Percentiles rank a stretch among this genome's conserved stretches.
Evolutionary conservation across 371 early-diverging fungal genomes (phyloP).

Genomic region (Fennellomyces sp.): DNA sequence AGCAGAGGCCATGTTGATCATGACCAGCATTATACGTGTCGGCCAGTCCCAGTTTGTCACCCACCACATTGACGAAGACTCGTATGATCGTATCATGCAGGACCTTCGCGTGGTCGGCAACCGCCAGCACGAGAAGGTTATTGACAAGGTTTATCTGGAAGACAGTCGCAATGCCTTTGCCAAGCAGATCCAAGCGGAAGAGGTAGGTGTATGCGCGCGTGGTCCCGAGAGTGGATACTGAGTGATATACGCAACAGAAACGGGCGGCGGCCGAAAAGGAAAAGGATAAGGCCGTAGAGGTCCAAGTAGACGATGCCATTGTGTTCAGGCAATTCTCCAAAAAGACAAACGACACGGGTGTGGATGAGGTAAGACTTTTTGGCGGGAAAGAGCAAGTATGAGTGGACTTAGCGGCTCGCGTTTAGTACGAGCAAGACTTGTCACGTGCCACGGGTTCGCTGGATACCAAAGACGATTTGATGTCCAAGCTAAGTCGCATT

Average conservation of each 20-base stretch:
- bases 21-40: slow-evolving; percentile 93
- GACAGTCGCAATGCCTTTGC: slow-evolving; percentile 85
- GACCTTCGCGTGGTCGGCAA: slow-evolving; percentile 85
- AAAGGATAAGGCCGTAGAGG: slow-evolving; percentile 67
- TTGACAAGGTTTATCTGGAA: slow-evolving; percentile 74
- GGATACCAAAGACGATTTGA: slow-evolving; percentile 72
- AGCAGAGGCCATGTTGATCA: slow-evolving; percentile 94
- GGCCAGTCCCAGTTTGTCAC: slow-evolving; percentile 87
- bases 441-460: slow-evolving; percentile 84
- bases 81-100: slow-evolving; percentile 88
- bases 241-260: slow-evolving; percentile 20
- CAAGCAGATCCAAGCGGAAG: slow-evolving; percentile 75
- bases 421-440: slow-evolving; percentile 82
- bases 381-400: too few species aligned
- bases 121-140: slow-evolving; percentile 50
- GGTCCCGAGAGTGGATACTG: not conserved
- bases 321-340: slow-evolving; percentile 88
- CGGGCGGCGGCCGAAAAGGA: slow-evolving; percentile 60
- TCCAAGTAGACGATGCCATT: slow-evolving; percentile 89
- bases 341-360: slow-evolving; percentile 63
- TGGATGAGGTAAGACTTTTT: slow-evolving; percentile 68
- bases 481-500: slow-evolving; percentile 88
- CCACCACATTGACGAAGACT: slow-evolving; percentile 94
- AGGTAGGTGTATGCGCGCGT: slow-evolving; percentile 34
- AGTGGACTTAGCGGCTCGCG: slow-evolving; percentile 2